Evolutionary conservation across 1,284 basidiomycete genomes (phyloP), one percentile per base, ranked within the genome.

Genomic region (Takashimella tepidaria): DNA sequence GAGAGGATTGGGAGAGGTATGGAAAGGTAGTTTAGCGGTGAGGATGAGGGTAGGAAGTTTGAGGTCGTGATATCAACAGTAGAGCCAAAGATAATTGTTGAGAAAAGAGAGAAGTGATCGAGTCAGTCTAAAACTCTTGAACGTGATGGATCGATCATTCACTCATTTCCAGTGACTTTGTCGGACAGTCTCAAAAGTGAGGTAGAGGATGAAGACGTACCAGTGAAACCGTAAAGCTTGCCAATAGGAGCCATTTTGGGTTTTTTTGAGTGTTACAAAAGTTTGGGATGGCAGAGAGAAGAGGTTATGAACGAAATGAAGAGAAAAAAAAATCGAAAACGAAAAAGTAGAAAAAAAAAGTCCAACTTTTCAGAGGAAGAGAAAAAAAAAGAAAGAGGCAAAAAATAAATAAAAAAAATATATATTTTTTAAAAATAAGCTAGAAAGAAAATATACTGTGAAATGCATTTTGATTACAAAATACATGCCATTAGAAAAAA

Each of bases 171-270:
- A n/a, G n/a, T n/a, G n/a, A n/a, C n/a, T n/a, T n/a, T n/a, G n/a
- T n/a, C n/a, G n/a, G n/a, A n/a, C n/a, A n/a, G n/a, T n/a, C n/a
- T n/a, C n/a, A 8, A 40, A 20, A 20, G 11, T n/a, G 21, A 16
- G 45, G 4, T 22, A 44, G 6, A 27, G 42, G 20, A 19, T 13
- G 13, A 13, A 19, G 31, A 65, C 67, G 27, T 59, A 70, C 68
- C 68, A 22, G 63, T 47, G 63, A 67, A 69, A 54, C 69, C 68
- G 51, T 63, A 59, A 48, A 69, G 61, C 54, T 64, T 69, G 53
- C 61, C 61, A 56, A 62, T 56, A 49, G 67, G 65, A 55, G 67
- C 66, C 67, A 69, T 69, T 54, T 56, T 66, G 31, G 31, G 8
- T 37, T 16, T 37, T 37, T 37, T 37, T 8, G 31, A 37, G 8